A percentile compares a stretch with the other conserved stretches of the same genome.
Conservation (phyloP, 140 eudicot genomes). For the Anethum foeniculum region DNA sequence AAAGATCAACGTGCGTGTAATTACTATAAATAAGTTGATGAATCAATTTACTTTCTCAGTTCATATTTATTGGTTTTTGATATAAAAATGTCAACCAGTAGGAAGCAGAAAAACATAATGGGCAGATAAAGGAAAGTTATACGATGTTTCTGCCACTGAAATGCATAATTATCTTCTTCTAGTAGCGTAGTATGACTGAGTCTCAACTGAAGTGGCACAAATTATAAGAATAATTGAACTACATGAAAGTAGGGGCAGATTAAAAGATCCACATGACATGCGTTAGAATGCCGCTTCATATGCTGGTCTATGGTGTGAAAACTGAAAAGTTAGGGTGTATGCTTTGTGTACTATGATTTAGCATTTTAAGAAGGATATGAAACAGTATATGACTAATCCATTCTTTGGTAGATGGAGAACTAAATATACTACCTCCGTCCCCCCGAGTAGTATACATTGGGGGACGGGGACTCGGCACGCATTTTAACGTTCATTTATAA, state of each 20-base stretch:
- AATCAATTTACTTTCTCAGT: neutral
- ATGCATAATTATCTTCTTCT: neutral
- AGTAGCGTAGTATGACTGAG: neutral
- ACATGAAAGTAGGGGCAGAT: neutral
- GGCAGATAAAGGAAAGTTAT: neutral
- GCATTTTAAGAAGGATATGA: neutral
- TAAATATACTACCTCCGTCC: too few relatives aligned
- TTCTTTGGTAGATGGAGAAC: neutral
- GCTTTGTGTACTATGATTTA: neutral
- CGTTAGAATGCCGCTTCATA: neutral
- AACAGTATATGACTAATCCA: neutral
- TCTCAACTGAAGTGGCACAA: neutral
- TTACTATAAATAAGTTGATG: neutral
- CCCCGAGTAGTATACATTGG: too few relatives aligned
- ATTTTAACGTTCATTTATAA: too few relatives aligned
- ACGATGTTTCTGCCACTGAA: neutral
- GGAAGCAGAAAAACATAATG: neutral
- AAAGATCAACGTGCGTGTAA: neutral
- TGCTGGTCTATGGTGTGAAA: neutral
- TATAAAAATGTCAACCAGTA: neutral
- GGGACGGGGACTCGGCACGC: too few relatives aligned
- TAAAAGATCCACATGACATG: slow-evolving; percentile 3
- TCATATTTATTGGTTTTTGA: neutral
- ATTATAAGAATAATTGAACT: neutral
- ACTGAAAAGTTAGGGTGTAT: neutral